Percentiles rank a stretch among this genome's conserved stretches.
phyloP scores from a whole-genome alignment of 1,139 yeast genomes.

The Schwanniomyces etchellsii region DNA sequence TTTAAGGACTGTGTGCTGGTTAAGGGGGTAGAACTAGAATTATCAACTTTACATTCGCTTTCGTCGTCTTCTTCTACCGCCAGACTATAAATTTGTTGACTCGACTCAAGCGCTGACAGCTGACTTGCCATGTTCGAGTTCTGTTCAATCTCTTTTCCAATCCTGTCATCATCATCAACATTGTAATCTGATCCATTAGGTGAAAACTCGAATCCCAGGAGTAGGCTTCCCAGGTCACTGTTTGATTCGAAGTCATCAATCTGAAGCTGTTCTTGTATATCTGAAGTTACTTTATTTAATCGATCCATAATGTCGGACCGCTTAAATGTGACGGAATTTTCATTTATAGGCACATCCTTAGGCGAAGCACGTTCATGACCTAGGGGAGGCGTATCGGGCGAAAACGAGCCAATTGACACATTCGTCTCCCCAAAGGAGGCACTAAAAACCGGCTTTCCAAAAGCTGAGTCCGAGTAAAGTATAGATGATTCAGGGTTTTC shows the following conservation, averaged over 20 bases:
- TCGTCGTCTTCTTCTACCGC: slow-evolving; percentile 8
- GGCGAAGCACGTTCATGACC: too few relatives aligned
- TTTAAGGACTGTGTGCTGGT: slow-evolving; percentile 34
- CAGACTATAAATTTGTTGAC: too few relatives aligned
- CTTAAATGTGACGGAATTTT: slow-evolving; percentile 10
- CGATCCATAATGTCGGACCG: slow-evolving; percentile 36
- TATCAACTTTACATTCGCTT: slow-evolving; percentile 1
- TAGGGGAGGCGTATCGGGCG: not conserved
- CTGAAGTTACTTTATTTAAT: slow-evolving; percentile 36
- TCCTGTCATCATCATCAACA: slow-evolving; percentile 11
- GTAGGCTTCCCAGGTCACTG: slow-evolving; percentile 1
- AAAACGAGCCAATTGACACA: not conserved
- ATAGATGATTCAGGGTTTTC: not conserved
- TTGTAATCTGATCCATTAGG: slow-evolving; percentile 3
- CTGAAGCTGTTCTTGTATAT: slow-evolving; percentile 29
- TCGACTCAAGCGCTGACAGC: too few relatives aligned
- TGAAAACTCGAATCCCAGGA: too few relatives aligned
- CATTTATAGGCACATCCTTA: too few relatives aligned
- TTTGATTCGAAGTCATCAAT: slow-evolving; percentile 15
- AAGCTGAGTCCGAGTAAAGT: too few relatives aligned
- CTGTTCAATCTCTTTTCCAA: slow-evolving; percentile 1
- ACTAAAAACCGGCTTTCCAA: not conserved
- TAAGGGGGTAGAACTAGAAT: slow-evolving; percentile 23
- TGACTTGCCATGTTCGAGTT: not conserved
- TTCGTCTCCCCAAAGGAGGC: too few relatives aligned